Percentiles rank a stretch among this genome's conserved stretches.
phyloP scores from a whole-genome alignment of 2,329 filamentous ascomycete genomes.

The Neurospora crassa region DNA sequence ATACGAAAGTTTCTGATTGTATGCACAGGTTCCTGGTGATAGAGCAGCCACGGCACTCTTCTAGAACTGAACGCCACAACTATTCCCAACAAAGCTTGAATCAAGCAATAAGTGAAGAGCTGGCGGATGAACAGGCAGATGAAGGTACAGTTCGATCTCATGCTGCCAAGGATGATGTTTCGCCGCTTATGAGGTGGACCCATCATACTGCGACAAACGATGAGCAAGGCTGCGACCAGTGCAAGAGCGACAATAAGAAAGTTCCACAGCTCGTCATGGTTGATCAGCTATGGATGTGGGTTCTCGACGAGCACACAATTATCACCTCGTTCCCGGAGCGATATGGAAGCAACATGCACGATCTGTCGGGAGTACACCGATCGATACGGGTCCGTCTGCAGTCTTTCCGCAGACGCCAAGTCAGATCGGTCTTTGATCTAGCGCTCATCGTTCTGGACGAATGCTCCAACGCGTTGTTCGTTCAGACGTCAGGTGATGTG shows the following conservation, averaged over 20 bases:
- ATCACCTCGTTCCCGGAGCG: slow-evolving; percentile 26
- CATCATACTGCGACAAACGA: slow-evolving; percentile 6
- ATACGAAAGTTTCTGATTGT: not conserved
- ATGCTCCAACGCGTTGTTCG: slow-evolving; percentile 14
- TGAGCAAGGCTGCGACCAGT: slow-evolving; percentile 15
- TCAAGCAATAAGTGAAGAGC: too few species aligned
- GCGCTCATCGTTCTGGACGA: slow-evolving; percentile 14
- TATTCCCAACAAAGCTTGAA: not conserved
- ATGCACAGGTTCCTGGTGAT: slow-evolving; percentile 1
- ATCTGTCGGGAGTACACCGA: slow-evolving; percentile 14
- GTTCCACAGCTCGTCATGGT: slow-evolving; percentile 22
- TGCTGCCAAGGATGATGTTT: too few species aligned
- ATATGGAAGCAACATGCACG: slow-evolving; percentile 27
- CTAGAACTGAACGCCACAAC: not conserved
- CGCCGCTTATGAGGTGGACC: slow-evolving; percentile 1
- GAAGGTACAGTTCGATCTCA: too few species aligned
- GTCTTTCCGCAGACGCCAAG: slow-evolving; percentile 3
- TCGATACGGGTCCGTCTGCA: slow-evolving; percentile 9
- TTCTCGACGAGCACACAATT: slow-evolving; percentile 22
- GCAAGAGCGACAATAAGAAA: slow-evolving; percentile 19
- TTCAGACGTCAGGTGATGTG: slow-evolving; percentile 10
- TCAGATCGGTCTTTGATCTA: slow-evolving; percentile 13
- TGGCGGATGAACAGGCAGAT: too few species aligned
- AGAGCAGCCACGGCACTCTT: not conserved
- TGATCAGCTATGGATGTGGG: slow-evolving; percentile 26